phyloP scores from a whole-genome alignment of 345 rosid species.

The Kandelia obovata region DNA sequence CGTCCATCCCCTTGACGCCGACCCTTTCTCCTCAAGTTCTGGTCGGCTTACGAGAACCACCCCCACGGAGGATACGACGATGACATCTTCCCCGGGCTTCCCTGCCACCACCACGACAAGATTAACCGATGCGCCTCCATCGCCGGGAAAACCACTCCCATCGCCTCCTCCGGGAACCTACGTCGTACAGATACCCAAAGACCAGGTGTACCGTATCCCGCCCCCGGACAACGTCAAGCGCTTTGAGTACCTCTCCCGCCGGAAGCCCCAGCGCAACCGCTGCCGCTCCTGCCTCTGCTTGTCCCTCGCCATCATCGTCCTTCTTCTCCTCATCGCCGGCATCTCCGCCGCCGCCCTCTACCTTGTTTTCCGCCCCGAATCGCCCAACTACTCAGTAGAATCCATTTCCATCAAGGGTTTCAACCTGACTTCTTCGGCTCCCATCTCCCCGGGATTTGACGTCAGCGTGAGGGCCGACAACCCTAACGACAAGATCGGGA shows the following conservation, averaged over 20 bases:
- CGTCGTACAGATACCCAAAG: slow-evolving; percentile 83
- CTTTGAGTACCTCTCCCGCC: slow-evolving; percentile 45
- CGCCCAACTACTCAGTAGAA: slow-evolving; percentile 54
- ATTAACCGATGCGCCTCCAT: neutral
- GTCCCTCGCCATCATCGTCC: slow-evolving; percentile 25
- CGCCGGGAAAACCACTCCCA: slow-evolving; percentile 34
- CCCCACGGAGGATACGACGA: neutral
- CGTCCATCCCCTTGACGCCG: too few relatives aligned
- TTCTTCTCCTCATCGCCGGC: slow-evolving; percentile 41
- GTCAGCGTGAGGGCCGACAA: slow-evolving; percentile 54
- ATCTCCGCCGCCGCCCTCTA: slow-evolving; percentile 50
- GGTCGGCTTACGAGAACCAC: too few relatives aligned
- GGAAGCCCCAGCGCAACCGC: slow-evolving; percentile 24
- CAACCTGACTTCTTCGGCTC: slow-evolving; percentile 42
- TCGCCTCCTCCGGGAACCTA: slow-evolving; percentile 59
- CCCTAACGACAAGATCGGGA: slow-evolving; percentile 63
- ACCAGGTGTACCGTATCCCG: slow-evolving; percentile 77
- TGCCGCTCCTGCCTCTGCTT: slow-evolving; percentile 50
- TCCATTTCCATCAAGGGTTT: slow-evolving; percentile 48
- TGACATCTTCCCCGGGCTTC: neutral
- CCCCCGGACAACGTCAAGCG: slow-evolving; percentile 79
- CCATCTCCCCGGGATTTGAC: slow-evolving; percentile 51
- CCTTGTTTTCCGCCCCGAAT: slow-evolving; percentile 61
- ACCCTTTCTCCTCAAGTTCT: too few relatives aligned
- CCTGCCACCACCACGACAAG: neutral